Base-by-base conservation (phyloP, 2,329 filamentous ascomycete species). In the Paraphoma chrysanthemicola region DNA sequence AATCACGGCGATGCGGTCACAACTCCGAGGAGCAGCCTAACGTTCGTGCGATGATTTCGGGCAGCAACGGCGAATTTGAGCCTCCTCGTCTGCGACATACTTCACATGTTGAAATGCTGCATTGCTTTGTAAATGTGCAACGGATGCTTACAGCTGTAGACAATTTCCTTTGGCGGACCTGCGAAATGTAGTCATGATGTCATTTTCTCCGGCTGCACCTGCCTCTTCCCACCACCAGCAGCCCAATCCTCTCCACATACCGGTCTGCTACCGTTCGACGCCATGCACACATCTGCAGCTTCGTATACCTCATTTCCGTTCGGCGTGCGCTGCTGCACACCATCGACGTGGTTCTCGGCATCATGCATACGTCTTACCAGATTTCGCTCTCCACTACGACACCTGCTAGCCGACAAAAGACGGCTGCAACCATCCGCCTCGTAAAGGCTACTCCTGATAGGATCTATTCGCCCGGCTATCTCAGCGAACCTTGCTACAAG, bases 351-450 rank as follows among this genome's bases (percentile, higher is more conserved):
- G 29, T 17, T 38, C 29, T 45, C 41, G 41, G 48, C 48, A 51
- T 16, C 42, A 44, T 51, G 48, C 48, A 51, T 51, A 44, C 17
- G 44, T 17, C 31, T 28, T 23, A 16, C 17, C 29, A 44, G 33
- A 30, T 28, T 29, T 36, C 43, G 23, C 29, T 9, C 17, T 51
- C 41, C 41, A 51, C 42, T 43, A 44, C 28, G 44, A 43, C 18
- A 44, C 44, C 30, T 44, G 18, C 10, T 51, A 46, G 29, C 12
- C 23, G 29, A 46, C 31, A 10, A 46, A 4, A 16, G 48, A 23
- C 48, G 48, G 48, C 10, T 51, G 48, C 48, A 51, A 6, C 30
- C 42, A 38, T 38, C 48, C 48, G 48, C 9, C 30, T 28, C 29
- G 16, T 9, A 28, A 36, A 4, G 41, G 14, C 31, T 8, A 38